Percentiles rank a stretch among this genome's conserved stretches.
Conservation (phyloP, 139 green algal genomes). For the Helicosporidium sp. region DNA sequence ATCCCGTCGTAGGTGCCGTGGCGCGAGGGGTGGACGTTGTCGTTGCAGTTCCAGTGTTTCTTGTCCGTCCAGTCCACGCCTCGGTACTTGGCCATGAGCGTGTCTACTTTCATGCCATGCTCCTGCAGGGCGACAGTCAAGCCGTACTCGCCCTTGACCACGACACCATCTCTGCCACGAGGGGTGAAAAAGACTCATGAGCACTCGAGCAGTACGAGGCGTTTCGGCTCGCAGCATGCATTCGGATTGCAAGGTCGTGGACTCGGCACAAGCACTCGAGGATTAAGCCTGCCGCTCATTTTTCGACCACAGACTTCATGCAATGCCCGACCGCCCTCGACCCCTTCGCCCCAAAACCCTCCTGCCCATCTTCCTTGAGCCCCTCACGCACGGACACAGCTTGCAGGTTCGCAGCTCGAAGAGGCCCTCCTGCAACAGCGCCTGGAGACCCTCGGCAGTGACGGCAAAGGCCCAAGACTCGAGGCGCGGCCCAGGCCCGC, state of each 20-base stretch:
- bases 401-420: constrained; percentile 46
- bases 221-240: too few species aligned
- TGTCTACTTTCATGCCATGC: constrained; percentile 41
- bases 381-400: constrained; percentile 23
- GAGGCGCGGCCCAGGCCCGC: constrained; percentile 20
- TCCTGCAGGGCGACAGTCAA: constrained; percentile 29
- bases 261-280: too few species aligned
- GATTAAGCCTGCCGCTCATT: too few species aligned
- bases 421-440: constrained; percentile 16
- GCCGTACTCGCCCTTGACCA: constrained; percentile 49
- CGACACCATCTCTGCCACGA: constrained; percentile 19
- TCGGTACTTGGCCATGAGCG: constrained; percentile 44
- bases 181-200: too few species aligned
- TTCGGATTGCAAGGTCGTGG: too few species aligned
- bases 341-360: too few species aligned
- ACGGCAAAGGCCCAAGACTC: constrained; percentile 18
- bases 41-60: constrained; percentile 43
- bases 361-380: too few species aligned
- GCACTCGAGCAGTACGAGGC: too few species aligned
- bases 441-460: constrained; percentile 15
- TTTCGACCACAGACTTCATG: too few species aligned
- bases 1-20: constrained; percentile 52
- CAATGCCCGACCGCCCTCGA: too few species aligned
- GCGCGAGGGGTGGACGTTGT: constrained; percentile 49
- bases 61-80: constrained; percentile 25